A percentile compares a stretch with the other conserved stretches of the same genome.
Evolutionary conservation across 495 filamentous ascomycete genomes (phyloP).

Genomic region (Daldinia loculata): DNA sequence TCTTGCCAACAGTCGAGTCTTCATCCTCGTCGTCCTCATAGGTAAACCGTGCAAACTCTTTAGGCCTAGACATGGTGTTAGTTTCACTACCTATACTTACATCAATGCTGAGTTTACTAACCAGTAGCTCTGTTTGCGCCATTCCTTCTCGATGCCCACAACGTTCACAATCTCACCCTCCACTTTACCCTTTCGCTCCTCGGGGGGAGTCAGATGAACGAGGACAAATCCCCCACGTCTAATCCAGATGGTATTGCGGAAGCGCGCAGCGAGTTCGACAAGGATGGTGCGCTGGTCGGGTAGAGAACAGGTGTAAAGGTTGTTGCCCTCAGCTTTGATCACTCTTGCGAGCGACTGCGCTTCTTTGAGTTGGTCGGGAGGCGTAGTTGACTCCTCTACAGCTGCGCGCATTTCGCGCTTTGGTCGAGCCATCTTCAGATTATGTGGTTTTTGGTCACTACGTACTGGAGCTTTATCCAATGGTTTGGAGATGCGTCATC

Average conservation of each 20-base stretch:
- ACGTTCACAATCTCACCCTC: constrained; percentile 92
- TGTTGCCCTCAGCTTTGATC: constrained; percentile 85
- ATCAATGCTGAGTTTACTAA: constrained; percentile 50
- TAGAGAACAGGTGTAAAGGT: constrained; percentile 77
- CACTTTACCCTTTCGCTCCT: constrained; percentile 79
- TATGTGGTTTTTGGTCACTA: neutral
- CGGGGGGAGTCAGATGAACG: constrained; percentile 70
- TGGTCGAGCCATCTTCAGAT: constrained; percentile 71
- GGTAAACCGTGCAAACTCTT: constrained; percentile 74
- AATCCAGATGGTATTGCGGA: constrained; percentile 92
- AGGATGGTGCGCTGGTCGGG: constrained; percentile 66
- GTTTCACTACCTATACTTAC: constrained; percentile 5
- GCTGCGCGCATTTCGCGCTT: constrained; percentile 78
- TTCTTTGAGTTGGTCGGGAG: constrained; percentile 70
- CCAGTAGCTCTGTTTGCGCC: constrained; percentile 94
- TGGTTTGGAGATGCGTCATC: neutral
- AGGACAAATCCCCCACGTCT: constrained; percentile 86
- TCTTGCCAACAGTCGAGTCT: constrained; percentile 78
- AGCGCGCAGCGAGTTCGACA: constrained; percentile 80
- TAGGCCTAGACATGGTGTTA: constrained; percentile 67
- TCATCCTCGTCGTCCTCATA: constrained; percentile 72
- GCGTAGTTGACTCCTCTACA: constrained; percentile 76
- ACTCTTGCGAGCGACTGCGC: constrained; percentile 77
- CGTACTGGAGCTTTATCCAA: neutral
- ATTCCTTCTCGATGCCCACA: constrained; percentile 87